Evolutionary conservation across 192 early-diverging fungal genomes (phyloP).

Genomic region (Coemansia erecta): DNA sequence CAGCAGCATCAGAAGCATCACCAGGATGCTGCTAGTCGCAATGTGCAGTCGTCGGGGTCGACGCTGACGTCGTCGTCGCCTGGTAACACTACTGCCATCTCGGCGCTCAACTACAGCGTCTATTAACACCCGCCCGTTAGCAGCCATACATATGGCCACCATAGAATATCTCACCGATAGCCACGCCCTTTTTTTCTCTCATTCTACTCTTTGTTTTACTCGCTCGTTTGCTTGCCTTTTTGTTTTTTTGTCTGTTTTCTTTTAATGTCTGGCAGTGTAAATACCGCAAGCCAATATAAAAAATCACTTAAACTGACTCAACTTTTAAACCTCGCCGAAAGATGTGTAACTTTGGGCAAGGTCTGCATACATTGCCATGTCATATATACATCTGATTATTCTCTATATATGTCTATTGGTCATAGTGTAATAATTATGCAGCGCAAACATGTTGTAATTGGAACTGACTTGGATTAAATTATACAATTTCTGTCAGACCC

Average conservation of each 20-base stretch:
- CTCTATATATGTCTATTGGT: too few species aligned
- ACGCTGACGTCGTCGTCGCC: constrained; percentile 50
- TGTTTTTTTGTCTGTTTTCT: background rate
- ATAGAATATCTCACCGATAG: too few species aligned
- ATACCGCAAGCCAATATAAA: background rate
- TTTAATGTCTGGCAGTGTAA: background rate
- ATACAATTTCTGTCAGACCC: too few species aligned
- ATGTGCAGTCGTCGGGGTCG: constrained; percentile 30
- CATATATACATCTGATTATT: too few species aligned
- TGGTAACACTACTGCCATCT: constrained; percentile 17
- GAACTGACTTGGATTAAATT: too few species aligned
- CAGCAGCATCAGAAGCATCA: background rate
- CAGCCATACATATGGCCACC: background rate
- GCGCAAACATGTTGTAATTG: too few species aligned
- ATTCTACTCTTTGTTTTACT: background rate
- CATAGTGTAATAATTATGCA: too few species aligned
- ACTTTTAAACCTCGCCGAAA: too few species aligned
- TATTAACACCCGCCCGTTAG: constrained; percentile 10
- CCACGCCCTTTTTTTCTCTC: background rate
- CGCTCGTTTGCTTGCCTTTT: too few species aligned
- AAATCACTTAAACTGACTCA: too few species aligned
- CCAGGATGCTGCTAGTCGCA: background rate
- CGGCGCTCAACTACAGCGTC: constrained; percentile 25
- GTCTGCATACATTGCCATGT: too few species aligned
- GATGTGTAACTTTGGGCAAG: too few species aligned